Evolutionary conservation across 306 rosid species (phyloP), one percentile per base, ranked within the genome.

Genomic region (Boehmeria nivea): DNA sequence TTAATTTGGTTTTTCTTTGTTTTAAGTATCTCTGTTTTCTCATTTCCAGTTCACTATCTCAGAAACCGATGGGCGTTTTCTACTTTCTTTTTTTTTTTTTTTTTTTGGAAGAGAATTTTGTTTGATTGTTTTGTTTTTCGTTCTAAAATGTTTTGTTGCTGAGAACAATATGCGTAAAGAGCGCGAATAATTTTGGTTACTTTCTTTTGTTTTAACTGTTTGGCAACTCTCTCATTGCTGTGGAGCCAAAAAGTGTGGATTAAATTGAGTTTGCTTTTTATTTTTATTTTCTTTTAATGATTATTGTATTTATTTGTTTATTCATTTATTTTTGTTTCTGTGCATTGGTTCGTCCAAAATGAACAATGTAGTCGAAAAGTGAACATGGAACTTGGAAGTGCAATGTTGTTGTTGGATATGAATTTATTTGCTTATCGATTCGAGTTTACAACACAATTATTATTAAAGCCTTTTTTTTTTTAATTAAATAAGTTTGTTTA

Each of bases 71-170:
- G n/a, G n/a, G n/a, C n/a, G n/a, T n/a, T 23, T 59, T 33, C 14
- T 21, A 26, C 19, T 1, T 36, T 27, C 12, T 1, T 9, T 42
- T 51, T 63, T 12, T 4, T 31, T 51, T 23, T 47, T 12, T 19
- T 19, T 4, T 13, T 19, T 44, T 47, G 13, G 16, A 20, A 5
- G 1, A 0, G 8, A 17, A 15, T 14, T 61, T 52, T 53, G 80
- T 80, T 72, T 65, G 53, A 14, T 53, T 26, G 20, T 17, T 56
- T 55, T 73, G 70, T 65, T 19, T 61, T 39, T 37, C 52, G n/a
- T n/a, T n/a, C n/a, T n/a, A n/a, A n/a, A n/a, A n/a, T n/a, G n/a
- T n/a, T n/a, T n/a, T n/a, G n/a, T n/a, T n/a, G n/a, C n/a, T n/a
- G n/a, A n/a, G n/a, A n/a, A n/a, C n/a, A n/a, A n/a, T n/a, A n/a